Evolutionary conservation across 2,329 filamentous ascomycete species (phyloP), one percentile per base, ranked within the genome.

Genomic region (Microthyrium microscopicum): DNA sequence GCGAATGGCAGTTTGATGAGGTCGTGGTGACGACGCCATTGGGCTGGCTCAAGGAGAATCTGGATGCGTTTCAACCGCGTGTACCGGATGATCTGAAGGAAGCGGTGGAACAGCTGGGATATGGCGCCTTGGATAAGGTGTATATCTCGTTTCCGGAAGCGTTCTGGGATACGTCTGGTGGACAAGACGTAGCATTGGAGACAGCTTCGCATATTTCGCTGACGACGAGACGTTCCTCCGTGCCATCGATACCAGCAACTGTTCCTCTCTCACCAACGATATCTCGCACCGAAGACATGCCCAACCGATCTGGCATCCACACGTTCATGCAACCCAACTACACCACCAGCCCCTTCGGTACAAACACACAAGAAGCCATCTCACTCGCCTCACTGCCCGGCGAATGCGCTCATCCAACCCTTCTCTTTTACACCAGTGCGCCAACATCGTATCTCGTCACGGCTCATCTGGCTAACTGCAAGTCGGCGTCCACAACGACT

Each of bases 391-490:
- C 75, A 2, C 62, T 91, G 2, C 63, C 69, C 0, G 44, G 48
- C 0, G 46, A 57, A 2, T 62, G 60, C 32, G 66, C 75, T 0
- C 83, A 92, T 39, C 78, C 84, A 5, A 91, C 82, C 0, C 64
- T 93, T 4, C 68, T 93, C 18, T 93, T 92, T 64, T 93, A 84
- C 58, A 74, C 65, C 22, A 77, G 73, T 46, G 77, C 77, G 24
- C 66, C 51, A 1, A 56, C 51, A 15, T 51, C 50, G 9, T 32
- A 48, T 9, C 8, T 64, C 15, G 69, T 73, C 48, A 73, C 69
- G 1, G 52, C 53, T 6, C 60, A 67, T 44, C 51, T 78, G 29
- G 71, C 66, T 0, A 21, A 49, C 8, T 43, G 54, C 3, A 24
- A 31, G n/a, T 29, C 39, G 26, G 55, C 62, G 16, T 46, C 61